phyloP scores from a whole-genome alignment of 192 early-diverging fungal species.

The Rhizoclosmatium sp. region DNA sequence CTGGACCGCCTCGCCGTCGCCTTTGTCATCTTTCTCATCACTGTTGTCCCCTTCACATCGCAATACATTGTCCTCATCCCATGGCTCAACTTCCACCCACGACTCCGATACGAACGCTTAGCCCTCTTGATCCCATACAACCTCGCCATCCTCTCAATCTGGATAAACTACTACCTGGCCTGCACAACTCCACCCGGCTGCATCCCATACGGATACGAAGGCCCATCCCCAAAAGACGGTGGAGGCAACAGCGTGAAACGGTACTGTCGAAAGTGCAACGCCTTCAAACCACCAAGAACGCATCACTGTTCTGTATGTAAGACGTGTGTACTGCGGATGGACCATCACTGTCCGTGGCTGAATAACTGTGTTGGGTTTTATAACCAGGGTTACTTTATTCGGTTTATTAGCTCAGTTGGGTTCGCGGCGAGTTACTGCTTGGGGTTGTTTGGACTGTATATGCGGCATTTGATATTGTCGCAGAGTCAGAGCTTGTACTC shows the following conservation, averaged over 20 bases:
- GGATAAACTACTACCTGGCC: slow-evolving; percentile 87
- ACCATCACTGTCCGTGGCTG: slow-evolving; percentile 85
- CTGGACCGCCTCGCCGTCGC: not conserved
- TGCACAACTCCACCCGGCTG: slow-evolving; percentile 81
- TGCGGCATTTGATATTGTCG: slow-evolving; percentile 53
- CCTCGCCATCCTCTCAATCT: slow-evolving; percentile 75
- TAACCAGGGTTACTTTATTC: slow-evolving; percentile 78
- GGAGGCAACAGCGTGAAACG: slow-evolving; percentile 33
- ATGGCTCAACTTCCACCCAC: slow-evolving; percentile 47
- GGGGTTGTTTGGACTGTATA: slow-evolving; percentile 59
- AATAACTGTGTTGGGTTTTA: slow-evolving; percentile 73
- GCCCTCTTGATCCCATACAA: slow-evolving; percentile 78
- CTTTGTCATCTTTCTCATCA: not conserved
- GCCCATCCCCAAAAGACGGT: slow-evolving; percentile 10
- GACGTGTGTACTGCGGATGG: slow-evolving; percentile 63
- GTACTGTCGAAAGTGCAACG: slow-evolving; percentile 57
- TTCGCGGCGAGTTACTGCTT: slow-evolving; percentile 66
- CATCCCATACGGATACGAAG: slow-evolving; percentile 61
- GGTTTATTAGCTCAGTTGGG: slow-evolving; percentile 77
- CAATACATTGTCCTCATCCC: slow-evolving; percentile 52
- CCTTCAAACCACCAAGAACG: slow-evolving; percentile 57
- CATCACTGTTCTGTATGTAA: slow-evolving; percentile 63
- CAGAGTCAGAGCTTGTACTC: slow-evolving; percentile 45
- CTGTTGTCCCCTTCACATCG: slow-evolving; percentile 40
- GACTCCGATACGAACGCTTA: slow-evolving; percentile 15